A percentile compares a stretch with the other conserved stretches of the same genome.
These are phyloP conservation scores for Saccharomycopsis fermentans DNA, from an alignment of 805 yeast genomes.

Conservation along the genomic window DNA sequence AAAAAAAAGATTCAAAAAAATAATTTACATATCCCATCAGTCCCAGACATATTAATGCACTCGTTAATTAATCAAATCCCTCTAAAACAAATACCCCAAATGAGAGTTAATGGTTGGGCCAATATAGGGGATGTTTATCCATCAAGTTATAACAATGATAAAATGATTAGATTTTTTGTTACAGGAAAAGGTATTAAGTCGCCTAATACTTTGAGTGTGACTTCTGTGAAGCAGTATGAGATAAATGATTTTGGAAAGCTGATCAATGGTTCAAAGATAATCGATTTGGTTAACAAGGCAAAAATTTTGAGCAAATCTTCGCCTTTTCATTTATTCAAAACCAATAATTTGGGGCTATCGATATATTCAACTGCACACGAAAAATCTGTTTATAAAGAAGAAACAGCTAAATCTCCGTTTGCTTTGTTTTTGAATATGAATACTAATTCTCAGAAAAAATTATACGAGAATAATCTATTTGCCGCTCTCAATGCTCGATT, in stretches of 20 bases:
- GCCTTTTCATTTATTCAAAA: slow-evolving; percentile 77
- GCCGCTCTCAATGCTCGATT: slow-evolving; percentile 41
- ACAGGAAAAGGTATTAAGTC: slow-evolving; percentile 19
- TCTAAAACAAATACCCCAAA: slow-evolving; percentile 51
- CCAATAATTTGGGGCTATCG: slow-evolving; percentile 29
- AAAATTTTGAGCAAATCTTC: slow-evolving; percentile 65
- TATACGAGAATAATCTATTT: slow-evolving; percentile 31
- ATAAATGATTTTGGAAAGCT: slow-evolving; percentile 22
- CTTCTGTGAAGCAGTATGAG: slow-evolving; percentile 20
- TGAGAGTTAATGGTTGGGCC: slow-evolving; percentile 63
- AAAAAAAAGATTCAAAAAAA: slow-evolving; percentile 7
- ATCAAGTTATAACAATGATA: slow-evolving; percentile 28
- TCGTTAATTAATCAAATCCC: slow-evolving; percentile 82
- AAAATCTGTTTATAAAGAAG: slow-evolving; percentile 37
- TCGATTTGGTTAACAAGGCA: slow-evolving; percentile 56
- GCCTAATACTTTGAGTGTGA: slow-evolving; percentile 9
- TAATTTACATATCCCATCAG: slow-evolving; percentile 38
- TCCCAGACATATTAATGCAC: slow-evolving; percentile 81
- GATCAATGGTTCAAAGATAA: slow-evolving; percentile 32
- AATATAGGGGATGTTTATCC: slow-evolving; percentile 46
- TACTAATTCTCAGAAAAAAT: slow-evolving; percentile 28
- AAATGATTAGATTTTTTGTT: slow-evolving; percentile 20
- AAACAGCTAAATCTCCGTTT: slow-evolving; percentile 50
- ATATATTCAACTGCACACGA: slow-evolving; percentile 68
- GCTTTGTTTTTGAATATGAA: slow-evolving; percentile 53